Base-by-base conservation (phyloP, 306 rosid genomes). In the Senna siamea region DNA sequence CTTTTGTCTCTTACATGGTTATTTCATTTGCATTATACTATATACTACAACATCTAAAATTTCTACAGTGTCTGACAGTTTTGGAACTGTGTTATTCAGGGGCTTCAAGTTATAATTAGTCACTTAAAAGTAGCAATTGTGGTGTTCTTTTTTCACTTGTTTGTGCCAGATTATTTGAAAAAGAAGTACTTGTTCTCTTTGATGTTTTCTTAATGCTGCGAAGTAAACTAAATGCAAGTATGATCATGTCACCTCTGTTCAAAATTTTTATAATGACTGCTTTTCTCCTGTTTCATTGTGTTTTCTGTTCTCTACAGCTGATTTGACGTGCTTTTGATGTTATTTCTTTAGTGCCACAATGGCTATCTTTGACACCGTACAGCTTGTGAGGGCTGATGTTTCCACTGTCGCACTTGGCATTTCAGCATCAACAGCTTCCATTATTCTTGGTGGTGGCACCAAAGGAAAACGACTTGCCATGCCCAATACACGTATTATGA, bases 301-400 rank as follows among this genome's bases (percentile, higher is more conserved):
- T 56, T 14, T 38, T 32, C 56, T 41, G 34, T 70, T 84, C 56
- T 56, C 30, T 69, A 2, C 52, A 2, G 61, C 89, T 82, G 58
- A 85, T 84, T 70, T 81, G 23, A 86, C 83, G 67, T 81, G 28
- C 58, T 74, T 67, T 80, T 70, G 43, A 11, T 85, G 67, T 40
- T 65, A 22, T 69, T 37, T 75, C 35, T 78, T 47, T 77, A 92
- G 99, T 66, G 93, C 97, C 62, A 89, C 99, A 48, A 83, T 94
- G 99, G 99, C 95, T 40, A 94, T 94, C 82, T 92, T 76, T 37
- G 99, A 94, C 2, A 95, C 88, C 0, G 84, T 94, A 71, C 90
- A 88, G 86, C 97, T 94, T n/a, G 97, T 94, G 86, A 89, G 99
- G 87, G 97, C 97, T 6, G 96, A 92, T 77, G 93, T 94, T 75